These are phyloP conservation scores for Ogataea thermomethanolica DNA, from an alignment of 805 yeast genomes.

Conservation along the genomic window DNA sequence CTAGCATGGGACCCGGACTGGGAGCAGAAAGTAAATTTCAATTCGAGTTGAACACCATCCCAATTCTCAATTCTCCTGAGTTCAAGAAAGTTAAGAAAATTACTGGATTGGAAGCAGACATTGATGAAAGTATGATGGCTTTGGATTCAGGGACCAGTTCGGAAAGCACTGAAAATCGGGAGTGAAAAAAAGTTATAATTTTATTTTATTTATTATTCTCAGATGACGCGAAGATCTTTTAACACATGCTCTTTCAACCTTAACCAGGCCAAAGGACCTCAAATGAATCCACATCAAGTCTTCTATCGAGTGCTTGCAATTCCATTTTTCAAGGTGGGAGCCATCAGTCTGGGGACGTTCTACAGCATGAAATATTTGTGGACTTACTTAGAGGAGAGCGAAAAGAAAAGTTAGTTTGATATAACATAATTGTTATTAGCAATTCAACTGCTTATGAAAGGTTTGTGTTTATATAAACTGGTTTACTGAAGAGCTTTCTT, in stretches of 20 bases:
- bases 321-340: constrained; percentile 45
- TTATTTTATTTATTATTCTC: not conserved
- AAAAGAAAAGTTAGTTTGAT: constrained; percentile 10
- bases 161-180: constrained; percentile 3
- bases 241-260: not conserved
- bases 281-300: constrained; percentile 29
- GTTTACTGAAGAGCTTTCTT: constrained; percentile 11
- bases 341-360: constrained; percentile 43
- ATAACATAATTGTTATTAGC: constrained; percentile 3
- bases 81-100: constrained; percentile 1
- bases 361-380: constrained; percentile 43
- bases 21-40: constrained; percentile 14
- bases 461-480: not conserved
- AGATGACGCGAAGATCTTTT: constrained; percentile 4
- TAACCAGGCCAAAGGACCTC: constrained; percentile 10
- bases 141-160: constrained; percentile 12
- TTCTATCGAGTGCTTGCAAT: constrained; percentile 46
- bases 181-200: constrained; percentile 1
- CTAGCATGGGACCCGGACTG: constrained; percentile 10
- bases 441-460: constrained; percentile 14
- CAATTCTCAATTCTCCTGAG: constrained; percentile 6
- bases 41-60: constrained; percentile 11
- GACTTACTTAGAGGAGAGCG: constrained; percentile 38
- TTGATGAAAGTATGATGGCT: constrained; percentile 15
- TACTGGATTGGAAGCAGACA: constrained; percentile 1